A percentile compares a stretch with the other conserved stretches of the same genome.
Evolutionary conservation across 371 early-diverging fungal genomes (phyloP).

Genomic region (Mucor sp.): DNA sequence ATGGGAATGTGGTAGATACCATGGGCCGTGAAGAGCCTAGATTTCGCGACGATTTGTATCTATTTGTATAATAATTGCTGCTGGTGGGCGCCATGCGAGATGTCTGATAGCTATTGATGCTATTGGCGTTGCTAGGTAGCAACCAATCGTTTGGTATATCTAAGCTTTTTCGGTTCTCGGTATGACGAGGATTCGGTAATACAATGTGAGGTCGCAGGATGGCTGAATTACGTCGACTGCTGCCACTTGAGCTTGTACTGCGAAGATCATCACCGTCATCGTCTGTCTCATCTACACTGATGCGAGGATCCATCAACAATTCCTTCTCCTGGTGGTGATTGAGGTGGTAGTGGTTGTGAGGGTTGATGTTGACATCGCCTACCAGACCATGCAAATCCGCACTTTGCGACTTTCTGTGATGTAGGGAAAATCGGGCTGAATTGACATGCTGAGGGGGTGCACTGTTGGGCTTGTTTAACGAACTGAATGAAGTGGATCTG

Average conservation of each 20-base stretch:
- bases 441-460: conserved; percentile 8
- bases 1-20: conserved; percentile 47
- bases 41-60: conserved; percentile 4
- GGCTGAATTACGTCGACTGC: conserved; percentile 35
- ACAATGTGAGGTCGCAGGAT: conserved; percentile 44
- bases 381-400: conserved; percentile 36
- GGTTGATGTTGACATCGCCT: neutral
- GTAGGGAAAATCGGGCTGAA: conserved; percentile 13
- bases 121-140: neutral
- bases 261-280: neutral
- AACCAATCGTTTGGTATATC: conserved; percentile 48
- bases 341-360: neutral
- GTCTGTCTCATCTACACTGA: neutral
- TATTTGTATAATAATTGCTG: neutral
- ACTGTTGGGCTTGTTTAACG: conserved; percentile 7
- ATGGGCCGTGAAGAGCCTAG: conserved; percentile 38
- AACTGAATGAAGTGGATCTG: conserved; percentile 39
- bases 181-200: conserved; percentile 22
- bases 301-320: neutral
- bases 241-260: conserved; percentile 7
- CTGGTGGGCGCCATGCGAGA: conserved; percentile 2
- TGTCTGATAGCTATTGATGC: conserved; percentile 4
- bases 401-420: conserved; percentile 50
- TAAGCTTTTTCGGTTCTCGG: conserved; percentile 32
- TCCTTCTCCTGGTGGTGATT: conserved; percentile 2